Evolutionary conservation across 2,329 filamentous ascomycete species (phyloP).

Genomic region (Thelonectria olida): DNA sequence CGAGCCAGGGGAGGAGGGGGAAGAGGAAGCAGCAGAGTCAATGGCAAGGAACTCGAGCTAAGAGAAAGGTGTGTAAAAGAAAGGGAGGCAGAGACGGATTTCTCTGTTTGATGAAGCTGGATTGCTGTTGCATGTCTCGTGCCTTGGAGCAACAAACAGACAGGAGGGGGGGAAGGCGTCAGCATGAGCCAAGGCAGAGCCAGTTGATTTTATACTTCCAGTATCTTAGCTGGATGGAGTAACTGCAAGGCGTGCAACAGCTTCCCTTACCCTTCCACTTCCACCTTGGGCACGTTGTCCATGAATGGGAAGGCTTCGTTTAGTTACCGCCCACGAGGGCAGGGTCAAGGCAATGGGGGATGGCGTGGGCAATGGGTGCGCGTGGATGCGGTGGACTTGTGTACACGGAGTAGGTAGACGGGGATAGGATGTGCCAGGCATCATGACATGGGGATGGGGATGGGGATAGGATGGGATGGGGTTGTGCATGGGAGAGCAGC

Average conservation of each 20-base stretch:
- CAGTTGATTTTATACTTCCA: conserved; percentile 52
- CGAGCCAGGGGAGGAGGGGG: conserved; percentile 3
- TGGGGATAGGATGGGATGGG: conserved; percentile 19
- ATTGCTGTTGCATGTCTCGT: conserved; percentile 53
- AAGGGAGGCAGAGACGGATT: conserved; percentile 32
- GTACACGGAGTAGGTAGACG: neutral
- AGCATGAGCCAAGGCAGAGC: conserved; percentile 45
- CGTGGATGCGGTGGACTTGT: conserved; percentile 3
- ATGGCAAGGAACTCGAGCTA: conserved; percentile 18
- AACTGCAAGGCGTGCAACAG: conserved; percentile 11
- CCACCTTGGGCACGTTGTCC: conserved; percentile 7
- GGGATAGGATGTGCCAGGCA: conserved; percentile 19
- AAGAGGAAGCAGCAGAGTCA: conserved; percentile 5
- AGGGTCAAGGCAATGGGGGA: conserved; percentile 22
- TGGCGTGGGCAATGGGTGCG: conserved; percentile 14
- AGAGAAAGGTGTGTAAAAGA: neutral
- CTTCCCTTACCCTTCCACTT: conserved; percentile 14
- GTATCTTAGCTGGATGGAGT: conserved; percentile 34
- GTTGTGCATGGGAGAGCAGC: conserved; percentile 10
- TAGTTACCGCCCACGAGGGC: conserved; percentile 29
- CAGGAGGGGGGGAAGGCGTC: conserved; percentile 39
- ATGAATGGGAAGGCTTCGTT: conserved; percentile 25
- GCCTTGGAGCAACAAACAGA: conserved; percentile 46
- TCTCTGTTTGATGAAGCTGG: conserved; percentile 50
- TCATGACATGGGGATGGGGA: conserved; percentile 12